Percentiles rank a stretch among this genome's conserved stretches.
phyloP scores from a whole-genome alignment of 2,329 filamentous ascomycete genomes.

The Stemphylium lycopersici region DNA sequence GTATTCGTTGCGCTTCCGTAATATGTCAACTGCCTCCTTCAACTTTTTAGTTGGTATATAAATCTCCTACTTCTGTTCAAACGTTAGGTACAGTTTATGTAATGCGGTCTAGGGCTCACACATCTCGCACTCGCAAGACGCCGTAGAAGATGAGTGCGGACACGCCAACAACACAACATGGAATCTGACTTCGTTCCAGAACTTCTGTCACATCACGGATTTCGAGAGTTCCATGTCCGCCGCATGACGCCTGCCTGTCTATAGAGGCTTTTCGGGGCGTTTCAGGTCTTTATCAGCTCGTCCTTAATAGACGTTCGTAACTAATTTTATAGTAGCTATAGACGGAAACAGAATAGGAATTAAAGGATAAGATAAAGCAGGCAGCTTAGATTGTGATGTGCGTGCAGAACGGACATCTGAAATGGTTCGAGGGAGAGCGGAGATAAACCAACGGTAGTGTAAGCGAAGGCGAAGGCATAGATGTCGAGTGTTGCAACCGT shows the following conservation, averaged over 20 bases:
- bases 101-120: neutral
- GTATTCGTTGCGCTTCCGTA: neutral
- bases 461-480: too few species aligned
- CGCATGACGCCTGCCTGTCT: neutral
- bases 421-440: too few species aligned
- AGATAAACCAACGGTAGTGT: too few species aligned
- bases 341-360: neutral
- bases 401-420: too few species aligned
- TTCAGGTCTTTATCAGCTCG: neutral
- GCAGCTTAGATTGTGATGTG: neutral
- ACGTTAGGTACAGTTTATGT: neutral
- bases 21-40: neutral
- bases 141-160: constrained; percentile 6
- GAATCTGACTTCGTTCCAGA: neutral
- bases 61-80: constrained; percentile 1
- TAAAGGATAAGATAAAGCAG: neutral
- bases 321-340: neutral
- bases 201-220: neutral
- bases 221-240: constrained; percentile 1
- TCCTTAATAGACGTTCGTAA: neutral
- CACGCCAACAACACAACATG: constrained; percentile 4
- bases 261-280: neutral
- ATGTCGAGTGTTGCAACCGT: too few species aligned
- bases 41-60: neutral
- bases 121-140: neutral